Percentiles rank a stretch among this genome's conserved stretches.
Conservation (phyloP, 2,329 filamentous ascomycete species). For the Calonectria honghensis region DNA sequence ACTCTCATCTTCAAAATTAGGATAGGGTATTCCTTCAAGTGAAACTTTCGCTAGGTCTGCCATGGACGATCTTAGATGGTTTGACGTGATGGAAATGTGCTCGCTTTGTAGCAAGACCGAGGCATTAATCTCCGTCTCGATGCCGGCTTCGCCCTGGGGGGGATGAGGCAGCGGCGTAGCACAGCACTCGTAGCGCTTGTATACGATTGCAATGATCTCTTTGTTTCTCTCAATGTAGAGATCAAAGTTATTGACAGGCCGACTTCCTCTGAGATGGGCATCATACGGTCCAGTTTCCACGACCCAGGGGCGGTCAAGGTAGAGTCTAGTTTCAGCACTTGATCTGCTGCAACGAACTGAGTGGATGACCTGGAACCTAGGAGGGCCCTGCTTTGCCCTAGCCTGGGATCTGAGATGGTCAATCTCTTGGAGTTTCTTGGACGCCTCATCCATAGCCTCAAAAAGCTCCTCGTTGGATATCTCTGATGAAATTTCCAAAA, state of each 20-base stretch:
- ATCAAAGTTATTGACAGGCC: neutral
- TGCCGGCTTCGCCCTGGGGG: neutral
- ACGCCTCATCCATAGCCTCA: neutral
- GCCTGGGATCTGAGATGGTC: neutral
- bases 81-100: neutral
- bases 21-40: neutral
- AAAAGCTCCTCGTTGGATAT: neutral
- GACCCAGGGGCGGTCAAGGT: neutral
- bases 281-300: neutral
- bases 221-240: slow-evolving; percentile 7
- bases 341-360: neutral
- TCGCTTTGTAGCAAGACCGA: neutral
- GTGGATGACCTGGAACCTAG: neutral
- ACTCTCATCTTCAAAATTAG: neutral
- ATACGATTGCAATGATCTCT: neutral
- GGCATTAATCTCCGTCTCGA: neutral
- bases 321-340: neutral
- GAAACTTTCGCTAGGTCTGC: neutral
- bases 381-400: neutral
- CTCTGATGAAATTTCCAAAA: neutral
- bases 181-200: neutral
- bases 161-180: neutral
- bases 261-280: neutral
- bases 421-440: neutral
- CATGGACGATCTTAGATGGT: neutral